These are phyloP conservation scores for Fraxinus paxiana DNA, from an alignment of 305 asterid genomes.

Conservation along the genomic window DNA sequence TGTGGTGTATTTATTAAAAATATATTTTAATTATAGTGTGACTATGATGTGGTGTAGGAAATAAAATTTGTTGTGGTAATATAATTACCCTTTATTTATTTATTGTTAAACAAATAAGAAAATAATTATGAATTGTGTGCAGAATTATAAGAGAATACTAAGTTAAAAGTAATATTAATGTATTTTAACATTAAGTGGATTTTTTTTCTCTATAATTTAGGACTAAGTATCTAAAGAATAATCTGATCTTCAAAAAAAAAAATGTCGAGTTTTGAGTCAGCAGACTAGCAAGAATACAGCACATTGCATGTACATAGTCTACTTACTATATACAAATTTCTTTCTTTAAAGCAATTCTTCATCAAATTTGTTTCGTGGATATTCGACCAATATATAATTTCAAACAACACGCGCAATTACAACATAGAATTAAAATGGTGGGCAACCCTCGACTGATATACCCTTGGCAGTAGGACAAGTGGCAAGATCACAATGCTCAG, in stretches of 20 bases:
- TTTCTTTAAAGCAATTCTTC: not conserved
- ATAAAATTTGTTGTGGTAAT: not conserved
- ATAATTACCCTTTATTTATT: not conserved
- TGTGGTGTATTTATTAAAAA: too few species aligned
- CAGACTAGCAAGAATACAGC: not conserved
- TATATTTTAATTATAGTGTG: not conserved
- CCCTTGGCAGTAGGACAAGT: not conserved
- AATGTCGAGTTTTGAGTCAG: not conserved
- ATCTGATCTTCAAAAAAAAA: not conserved
- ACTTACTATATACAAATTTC: not conserved
- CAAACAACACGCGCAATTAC: not conserved
- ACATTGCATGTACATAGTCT: not conserved
- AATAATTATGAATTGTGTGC: not conserved
- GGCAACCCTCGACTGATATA: not conserved
- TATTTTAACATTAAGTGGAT: not conserved
- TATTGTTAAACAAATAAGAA: not conserved
- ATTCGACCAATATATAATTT: not conserved
- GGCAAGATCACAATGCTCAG: slow-evolving; percentile 50
- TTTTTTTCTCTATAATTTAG: not conserved
- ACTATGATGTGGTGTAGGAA: not conserved
- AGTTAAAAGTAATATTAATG: not conserved
- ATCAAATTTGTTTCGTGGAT: not conserved
- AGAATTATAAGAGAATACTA: not conserved
- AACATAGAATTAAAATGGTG: slow-evolving; percentile 23
- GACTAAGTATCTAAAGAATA: not conserved